Evolutionary conservation across 2,329 filamentous ascomycete species (phyloP), one percentile per base, ranked within the genome.

Genomic region (Colletotrichum echinochloae): DNA sequence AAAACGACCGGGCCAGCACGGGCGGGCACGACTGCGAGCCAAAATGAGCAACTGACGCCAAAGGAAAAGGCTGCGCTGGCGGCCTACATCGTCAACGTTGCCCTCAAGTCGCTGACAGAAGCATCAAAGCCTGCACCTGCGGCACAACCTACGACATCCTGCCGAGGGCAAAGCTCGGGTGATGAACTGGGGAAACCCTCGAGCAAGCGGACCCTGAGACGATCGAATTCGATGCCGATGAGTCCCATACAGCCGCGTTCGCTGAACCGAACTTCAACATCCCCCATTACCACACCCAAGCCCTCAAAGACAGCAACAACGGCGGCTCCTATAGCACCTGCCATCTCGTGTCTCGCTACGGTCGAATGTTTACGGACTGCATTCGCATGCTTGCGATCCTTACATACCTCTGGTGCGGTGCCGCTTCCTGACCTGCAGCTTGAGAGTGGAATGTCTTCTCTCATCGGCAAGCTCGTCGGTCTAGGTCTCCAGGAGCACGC

Each of bases 371-470:
- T 90, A 8, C 86, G 91, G 12, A 79, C 88, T 35, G 91, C 91
- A 1, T 93, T 95, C 75, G 81, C 86, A 8, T 90, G 88, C 60
- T 82, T 95, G 48, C 85, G 91, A 60, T 83, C 85, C 35, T 76
- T 89, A 30, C 87, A 92, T 60, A 83, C 86, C 33, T 81, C 86
- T 1, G 81, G 86, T 7, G 83, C 86, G 11, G 81, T 89, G 12
- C 81, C 86, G 12, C 81, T 90, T n/a, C 86, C 89, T 1, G 85
- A 88, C 54, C 81, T 92, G 48, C 92, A 95, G 76, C 79, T 95
- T 5, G 93, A 95, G 77, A 90, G 85, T 70, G 93, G 92, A 64
- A 92, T 93, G 85, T 88, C 91, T 20, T 89, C 90, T 0, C 85
- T 95, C 63, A 80, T 91, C 48, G 87, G 88, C 48, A 93, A 90